Evolutionary conservation across 2,329 filamentous ascomycete species (phyloP).

Genomic region (Camillea tinctor): DNA sequence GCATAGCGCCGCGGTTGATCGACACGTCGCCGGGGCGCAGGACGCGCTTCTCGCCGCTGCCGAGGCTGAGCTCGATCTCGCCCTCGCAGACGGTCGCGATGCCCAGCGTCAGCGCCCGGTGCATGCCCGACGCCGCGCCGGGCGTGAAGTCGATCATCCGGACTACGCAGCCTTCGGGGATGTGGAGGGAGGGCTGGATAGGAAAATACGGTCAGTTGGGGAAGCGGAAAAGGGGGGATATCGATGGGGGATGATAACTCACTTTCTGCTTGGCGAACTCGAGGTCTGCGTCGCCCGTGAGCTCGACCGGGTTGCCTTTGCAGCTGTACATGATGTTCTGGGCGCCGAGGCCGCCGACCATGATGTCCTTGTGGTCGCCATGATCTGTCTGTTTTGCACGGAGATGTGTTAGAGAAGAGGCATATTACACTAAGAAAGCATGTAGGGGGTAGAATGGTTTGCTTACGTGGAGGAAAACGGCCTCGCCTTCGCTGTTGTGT

Average conservation of each 20-base stretch:
- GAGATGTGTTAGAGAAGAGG: too few species aligned
- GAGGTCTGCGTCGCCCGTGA: slow-evolving; percentile 23
- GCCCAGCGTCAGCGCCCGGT: slow-evolving; percentile 15
- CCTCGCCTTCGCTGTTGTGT: slow-evolving; percentile 22
- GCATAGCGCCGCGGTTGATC: too few species aligned
- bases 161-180: slow-evolving; percentile 7
- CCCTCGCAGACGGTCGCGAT: too few species aligned
- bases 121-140: slow-evolving; percentile 7
- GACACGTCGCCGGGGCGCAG: too few species aligned
- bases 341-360: slow-evolving; percentile 24
- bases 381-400: too few species aligned
- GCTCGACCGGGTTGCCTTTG: slow-evolving; percentile 21
- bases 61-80: too few species aligned
- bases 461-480: slow-evolving; percentile 23
- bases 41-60: too few species aligned
- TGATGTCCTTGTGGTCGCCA: slow-evolving; percentile 27
- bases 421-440: too few species aligned
- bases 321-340: slow-evolving; percentile 31
- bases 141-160: slow-evolving; percentile 24
- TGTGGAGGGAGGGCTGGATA: too few species aligned
- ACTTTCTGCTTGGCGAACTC: slow-evolving; percentile 11
- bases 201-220: too few species aligned
- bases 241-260: slow-evolving; percentile 6
- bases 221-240: too few species aligned
- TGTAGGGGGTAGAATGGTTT: too few species aligned